These are phyloP conservation scores for Lasiosphaeria hispida DNA, from an alignment of 495 filamentous ascomycete species.

Conservation along the genomic window DNA sequence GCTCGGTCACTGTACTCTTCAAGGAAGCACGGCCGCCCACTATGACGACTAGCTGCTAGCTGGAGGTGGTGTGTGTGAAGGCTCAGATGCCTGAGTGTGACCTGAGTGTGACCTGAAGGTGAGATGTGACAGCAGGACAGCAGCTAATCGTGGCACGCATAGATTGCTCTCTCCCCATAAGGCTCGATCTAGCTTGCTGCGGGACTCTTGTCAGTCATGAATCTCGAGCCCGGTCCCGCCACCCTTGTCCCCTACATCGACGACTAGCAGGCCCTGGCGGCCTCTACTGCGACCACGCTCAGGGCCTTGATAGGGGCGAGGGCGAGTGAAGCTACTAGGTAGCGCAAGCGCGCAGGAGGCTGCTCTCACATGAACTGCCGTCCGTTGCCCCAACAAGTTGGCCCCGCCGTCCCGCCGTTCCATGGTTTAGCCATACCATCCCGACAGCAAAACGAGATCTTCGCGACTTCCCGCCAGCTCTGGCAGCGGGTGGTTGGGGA, in stretches of 20 bases:
- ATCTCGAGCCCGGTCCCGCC: neutral
- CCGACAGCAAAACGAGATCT: constrained; percentile 10
- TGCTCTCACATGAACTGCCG: constrained; percentile 34
- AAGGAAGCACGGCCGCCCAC: constrained; percentile 1
- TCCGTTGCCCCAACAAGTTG: constrained; percentile 7
- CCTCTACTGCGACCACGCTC: constrained; percentile 22
- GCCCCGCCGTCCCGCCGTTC: constrained; percentile 14
- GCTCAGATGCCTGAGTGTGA: neutral
- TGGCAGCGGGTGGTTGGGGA: constrained; percentile 21
- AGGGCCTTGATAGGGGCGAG: constrained; percentile 11
- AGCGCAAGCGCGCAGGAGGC: constrained; percentile 26
- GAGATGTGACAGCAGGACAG: constrained; percentile 6
- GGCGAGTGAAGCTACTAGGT: constrained; percentile 2
- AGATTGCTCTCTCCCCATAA: neutral
- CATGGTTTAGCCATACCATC: constrained; percentile 4
- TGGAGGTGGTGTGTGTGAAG: neutral
- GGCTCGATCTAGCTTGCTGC: neutral
- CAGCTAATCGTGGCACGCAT: constrained; percentile 12
- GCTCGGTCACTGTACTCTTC: constrained; percentile 20
- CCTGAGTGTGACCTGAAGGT: neutral
- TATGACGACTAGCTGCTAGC: constrained; percentile 8
- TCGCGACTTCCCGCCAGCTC: neutral
- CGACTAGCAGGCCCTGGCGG: constrained; percentile 3
- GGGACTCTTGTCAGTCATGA: neutral
- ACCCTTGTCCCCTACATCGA: constrained; percentile 2